Conservation (phyloP, 2,329 filamentous ascomycete genomes). For the Verticillium nubilum region DNA sequence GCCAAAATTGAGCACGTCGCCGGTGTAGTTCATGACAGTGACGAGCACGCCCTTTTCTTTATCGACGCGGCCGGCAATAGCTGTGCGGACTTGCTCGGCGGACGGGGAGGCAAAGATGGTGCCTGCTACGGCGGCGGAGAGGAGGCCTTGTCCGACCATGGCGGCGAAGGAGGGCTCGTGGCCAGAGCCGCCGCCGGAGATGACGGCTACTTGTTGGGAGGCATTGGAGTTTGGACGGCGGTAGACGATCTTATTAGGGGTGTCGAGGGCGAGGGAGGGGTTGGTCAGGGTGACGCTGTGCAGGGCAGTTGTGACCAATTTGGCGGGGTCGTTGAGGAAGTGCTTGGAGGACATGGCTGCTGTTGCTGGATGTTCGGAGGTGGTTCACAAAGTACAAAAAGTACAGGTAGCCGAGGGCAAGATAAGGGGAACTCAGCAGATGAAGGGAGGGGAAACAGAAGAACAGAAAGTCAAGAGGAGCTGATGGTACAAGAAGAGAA, state of each 20-base stretch:
- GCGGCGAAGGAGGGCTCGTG: conserved; percentile 86
- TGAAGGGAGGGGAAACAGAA: neutral
- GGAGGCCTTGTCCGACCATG: conserved; percentile 77
- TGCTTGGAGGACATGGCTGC: conserved; percentile 61
- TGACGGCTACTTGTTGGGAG: conserved; percentile 66
- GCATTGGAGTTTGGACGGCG: conserved; percentile 47
- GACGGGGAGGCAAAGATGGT: conserved; percentile 81
- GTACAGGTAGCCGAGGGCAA: too few species aligned
- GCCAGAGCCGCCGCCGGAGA: conserved; percentile 84
- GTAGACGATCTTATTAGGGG: conserved; percentile 79
- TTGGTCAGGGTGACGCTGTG: conserved; percentile 76
- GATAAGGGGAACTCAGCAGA: too few species aligned
- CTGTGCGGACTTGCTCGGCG: conserved; percentile 75
- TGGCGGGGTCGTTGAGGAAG: conserved; percentile 79
- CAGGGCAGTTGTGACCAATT: conserved; percentile 73
- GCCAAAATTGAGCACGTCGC: conserved; percentile 36
- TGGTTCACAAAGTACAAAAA: too few species aligned
- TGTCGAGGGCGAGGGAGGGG: conserved; percentile 74
- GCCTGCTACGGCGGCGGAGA: conserved; percentile 77
- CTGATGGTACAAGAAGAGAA: too few species aligned
- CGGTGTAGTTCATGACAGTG: conserved; percentile 21
- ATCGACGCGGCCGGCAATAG: conserved; percentile 69
- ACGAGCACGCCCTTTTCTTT: conserved; percentile 59
- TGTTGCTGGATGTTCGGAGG: neutral
- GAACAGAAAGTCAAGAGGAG: neutral